These are phyloP conservation scores for Leptodermis oblonga DNA, from an alignment of 257 asterid genomes.

Conservation along the genomic window DNA sequence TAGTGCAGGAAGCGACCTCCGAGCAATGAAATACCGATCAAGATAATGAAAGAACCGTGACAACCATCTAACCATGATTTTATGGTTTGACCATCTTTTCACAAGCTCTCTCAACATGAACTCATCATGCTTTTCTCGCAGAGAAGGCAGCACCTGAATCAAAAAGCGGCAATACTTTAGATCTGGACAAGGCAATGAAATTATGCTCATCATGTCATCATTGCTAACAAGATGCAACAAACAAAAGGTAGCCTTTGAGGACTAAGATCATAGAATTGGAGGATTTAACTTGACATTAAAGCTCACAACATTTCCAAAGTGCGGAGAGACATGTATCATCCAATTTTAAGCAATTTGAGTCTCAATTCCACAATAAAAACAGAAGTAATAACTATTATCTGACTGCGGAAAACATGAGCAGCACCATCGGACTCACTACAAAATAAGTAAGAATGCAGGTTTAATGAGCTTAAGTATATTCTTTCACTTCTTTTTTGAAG, in stretches of 20 bases:
- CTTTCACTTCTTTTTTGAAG: neutral
- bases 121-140: slow-evolving; percentile 88
- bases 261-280: neutral
- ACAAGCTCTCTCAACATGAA: slow-evolving; percentile 96
- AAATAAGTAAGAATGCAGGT: neutral
- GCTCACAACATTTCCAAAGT: neutral
- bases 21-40: slow-evolving; percentile 93
- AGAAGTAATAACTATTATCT: neutral
- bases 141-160: slow-evolving; percentile 65
- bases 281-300: neutral
- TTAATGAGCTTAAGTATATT: neutral
- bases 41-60: slow-evolving; percentile 89
- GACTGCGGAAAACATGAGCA: neutral
- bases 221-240: too few relatives aligned
- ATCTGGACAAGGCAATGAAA: neutral
- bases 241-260: too few relatives aligned
- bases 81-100: slow-evolving; percentile 89
- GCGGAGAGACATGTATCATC: neutral
- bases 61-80: slow-evolving; percentile 97
- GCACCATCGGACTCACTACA: neutral
- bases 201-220: neutral
- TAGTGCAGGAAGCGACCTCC: slow-evolving; percentile 93
- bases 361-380: neutral
- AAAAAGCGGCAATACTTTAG: neutral
- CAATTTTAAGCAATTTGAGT: neutral